Evolutionary conservation across 1,284 basidiomycete genomes (phyloP).

Genomic region (Leccinum subspadiceum): DNA sequence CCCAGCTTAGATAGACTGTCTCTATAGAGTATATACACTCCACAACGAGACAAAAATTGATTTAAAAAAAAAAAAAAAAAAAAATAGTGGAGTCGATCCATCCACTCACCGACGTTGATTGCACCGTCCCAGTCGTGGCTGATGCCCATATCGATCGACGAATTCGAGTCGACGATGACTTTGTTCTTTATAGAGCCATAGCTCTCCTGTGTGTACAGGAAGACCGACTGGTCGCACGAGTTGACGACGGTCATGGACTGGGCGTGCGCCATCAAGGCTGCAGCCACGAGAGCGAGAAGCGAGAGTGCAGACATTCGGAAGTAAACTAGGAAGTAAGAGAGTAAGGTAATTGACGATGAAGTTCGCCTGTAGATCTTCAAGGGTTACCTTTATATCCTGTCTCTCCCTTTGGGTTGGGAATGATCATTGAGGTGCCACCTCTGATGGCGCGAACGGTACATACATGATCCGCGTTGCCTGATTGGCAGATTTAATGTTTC

Average conservation of each 20-base stretch:
- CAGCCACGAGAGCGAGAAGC: slow-evolving; percentile 12
- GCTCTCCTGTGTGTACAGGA: slow-evolving; percentile 23
- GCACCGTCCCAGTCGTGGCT: slow-evolving; percentile 26
- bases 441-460: not conserved
- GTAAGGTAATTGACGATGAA: not conserved
- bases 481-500: not conserved
- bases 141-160: slow-evolving; percentile 18
- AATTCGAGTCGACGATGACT: slow-evolving; percentile 8
- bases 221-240: slow-evolving; percentile 18
- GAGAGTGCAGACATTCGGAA: slow-evolving; percentile 9
- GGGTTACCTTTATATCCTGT: not conserved
- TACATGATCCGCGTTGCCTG: not conserved
- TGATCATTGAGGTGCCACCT: not conserved
- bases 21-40: no score
- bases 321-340: not conserved
- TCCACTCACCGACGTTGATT: slow-evolving; percentile 19
- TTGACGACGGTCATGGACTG: slow-evolving; percentile 2
- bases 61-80: no score
- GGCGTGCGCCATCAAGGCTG: not conserved
- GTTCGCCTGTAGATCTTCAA: not conserved
- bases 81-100: not conserved
- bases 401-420: not conserved
- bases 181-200: slow-evolving; percentile 19
- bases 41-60: no score
- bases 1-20: no score